phyloP scores from a whole-genome alignment of 169 alveolate species.

The Cryptosporidium sp. region DNA sequence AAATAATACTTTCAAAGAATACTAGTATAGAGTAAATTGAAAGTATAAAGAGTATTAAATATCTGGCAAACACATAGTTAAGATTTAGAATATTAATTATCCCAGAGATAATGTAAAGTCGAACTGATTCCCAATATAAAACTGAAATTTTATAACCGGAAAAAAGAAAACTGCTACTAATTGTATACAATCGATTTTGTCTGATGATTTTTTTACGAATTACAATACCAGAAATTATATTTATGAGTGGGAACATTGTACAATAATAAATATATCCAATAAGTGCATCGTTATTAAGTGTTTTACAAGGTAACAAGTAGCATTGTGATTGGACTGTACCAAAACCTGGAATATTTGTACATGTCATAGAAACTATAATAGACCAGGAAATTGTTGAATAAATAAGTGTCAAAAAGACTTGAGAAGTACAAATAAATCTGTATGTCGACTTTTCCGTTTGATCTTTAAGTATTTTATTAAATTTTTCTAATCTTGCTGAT shows the following conservation, averaged over 20 bases:
- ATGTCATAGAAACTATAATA: conserved; percentile 24
- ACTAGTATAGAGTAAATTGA: conserved; percentile 24
- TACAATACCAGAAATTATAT: conserved; percentile 9
- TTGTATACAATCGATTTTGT: conserved; percentile 15
- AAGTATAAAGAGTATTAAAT: conserved; percentile 34
- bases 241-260: conserved; percentile 43
- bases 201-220: conserved; percentile 28
- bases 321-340: conserved; percentile 46
- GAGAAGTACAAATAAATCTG: conserved; percentile 58
- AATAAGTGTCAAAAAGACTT: conserved; percentile 38
- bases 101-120: conserved; percentile 13
- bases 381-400: conserved; percentile 37
- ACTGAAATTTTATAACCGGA: conserved; percentile 54
- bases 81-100: conserved; percentile 26
- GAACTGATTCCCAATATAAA: conserved; percentile 56
- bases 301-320: conserved; percentile 38
- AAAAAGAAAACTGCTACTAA: conserved; percentile 67
- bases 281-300: conserved; percentile 12
- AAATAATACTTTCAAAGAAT: conserved; percentile 44
- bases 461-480: conserved; percentile 6
- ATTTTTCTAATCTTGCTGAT: conserved; percentile 52
- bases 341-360: conserved; percentile 61
- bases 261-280: conserved; percentile 32
- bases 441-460: conserved; percentile 65
- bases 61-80: conserved; percentile 21